Conservation (phyloP, 208 protist species). For the Crithidia thermophila region DNA sequence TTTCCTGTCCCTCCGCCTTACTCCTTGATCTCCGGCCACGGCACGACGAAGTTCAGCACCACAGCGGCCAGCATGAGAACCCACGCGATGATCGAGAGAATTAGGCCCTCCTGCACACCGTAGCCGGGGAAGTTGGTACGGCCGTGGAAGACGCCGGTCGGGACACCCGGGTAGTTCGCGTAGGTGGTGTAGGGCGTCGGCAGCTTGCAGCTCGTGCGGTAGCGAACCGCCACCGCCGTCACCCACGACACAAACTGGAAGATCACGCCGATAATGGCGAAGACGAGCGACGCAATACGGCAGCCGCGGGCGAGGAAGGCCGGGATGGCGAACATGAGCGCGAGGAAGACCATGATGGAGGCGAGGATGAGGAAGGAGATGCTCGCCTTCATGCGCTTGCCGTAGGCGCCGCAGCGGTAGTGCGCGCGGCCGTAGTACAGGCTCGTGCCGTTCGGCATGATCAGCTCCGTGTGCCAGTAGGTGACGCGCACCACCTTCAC, state of each 20-base stretch:
- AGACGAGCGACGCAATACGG: conserved; percentile 43
- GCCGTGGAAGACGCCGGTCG: conserved; percentile 48
- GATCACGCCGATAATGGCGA: conserved; percentile 34
- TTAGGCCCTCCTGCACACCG: conserved; percentile 53
- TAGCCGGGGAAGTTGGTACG: conserved; percentile 51
- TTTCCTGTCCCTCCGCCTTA: conserved; percentile 1
- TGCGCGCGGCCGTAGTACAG: conserved; percentile 43
- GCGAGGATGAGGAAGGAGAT: conserved; percentile 61
- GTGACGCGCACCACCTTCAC: conserved; percentile 57
- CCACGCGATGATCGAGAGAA: conserved; percentile 53
- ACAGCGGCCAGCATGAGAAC: conserved; percentile 30
- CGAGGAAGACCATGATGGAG: conserved; percentile 38
- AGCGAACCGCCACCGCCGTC: conserved; percentile 44
- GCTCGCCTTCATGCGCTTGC: conserved; percentile 66
- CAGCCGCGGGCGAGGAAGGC: conserved; percentile 38
- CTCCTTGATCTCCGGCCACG: conserved; percentile 33
- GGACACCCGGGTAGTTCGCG: conserved; percentile 48
- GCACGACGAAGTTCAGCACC: conserved; percentile 50
- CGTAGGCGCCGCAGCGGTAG: conserved; percentile 59
- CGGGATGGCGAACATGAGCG: conserved; percentile 39
- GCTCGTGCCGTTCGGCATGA: conserved; percentile 40
- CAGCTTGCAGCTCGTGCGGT: conserved; percentile 36
- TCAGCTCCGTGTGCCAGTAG: conserved; percentile 72
- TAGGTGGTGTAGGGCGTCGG: conserved; percentile 16
- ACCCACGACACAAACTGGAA: conserved; percentile 61